phyloP scores from a whole-genome alignment of 2,329 filamentous ascomycete species.

The Xylariaceae sp. region DNA sequence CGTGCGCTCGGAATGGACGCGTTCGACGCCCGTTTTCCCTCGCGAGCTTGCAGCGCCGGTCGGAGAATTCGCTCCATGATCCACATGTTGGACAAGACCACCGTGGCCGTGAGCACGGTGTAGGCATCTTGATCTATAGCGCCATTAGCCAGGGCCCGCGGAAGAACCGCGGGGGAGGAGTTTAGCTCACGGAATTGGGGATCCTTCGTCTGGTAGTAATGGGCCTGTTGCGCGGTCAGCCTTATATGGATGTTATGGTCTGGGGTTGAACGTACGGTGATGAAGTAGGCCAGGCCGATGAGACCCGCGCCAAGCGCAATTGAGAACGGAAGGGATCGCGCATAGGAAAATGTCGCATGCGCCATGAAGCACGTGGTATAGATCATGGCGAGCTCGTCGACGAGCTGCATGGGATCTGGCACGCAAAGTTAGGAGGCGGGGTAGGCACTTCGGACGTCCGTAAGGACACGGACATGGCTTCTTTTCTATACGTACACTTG shows the following conservation, averaged over 20 bases:
- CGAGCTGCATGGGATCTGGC: constrained; percentile 54
- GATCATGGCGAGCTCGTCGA: constrained; percentile 56
- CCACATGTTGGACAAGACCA: constrained; percentile 69
- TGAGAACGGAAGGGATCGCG: constrained; percentile 47
- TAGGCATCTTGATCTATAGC: constrained; percentile 49
- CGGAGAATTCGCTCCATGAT: constrained; percentile 56
- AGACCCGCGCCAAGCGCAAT: constrained; percentile 53
- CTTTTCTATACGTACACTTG: constrained; percentile 42
- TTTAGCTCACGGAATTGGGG: constrained; percentile 70
- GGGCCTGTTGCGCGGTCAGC: constrained; percentile 31
- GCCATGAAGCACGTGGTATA: constrained; percentile 54
- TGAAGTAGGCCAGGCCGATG: constrained; percentile 54
- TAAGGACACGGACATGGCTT: neutral
- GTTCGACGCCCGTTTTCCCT: constrained; percentile 42
- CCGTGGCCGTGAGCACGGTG: constrained; percentile 62
- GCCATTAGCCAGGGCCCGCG: constrained; percentile 2
- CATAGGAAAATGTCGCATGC: constrained; percentile 68
- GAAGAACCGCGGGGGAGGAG: neutral
- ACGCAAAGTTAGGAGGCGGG: constrained; percentile 1
- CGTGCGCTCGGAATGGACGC: constrained; percentile 27
- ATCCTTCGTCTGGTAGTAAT: constrained; percentile 76
- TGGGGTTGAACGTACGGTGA: constrained; percentile 55
- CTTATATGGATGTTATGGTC: neutral
- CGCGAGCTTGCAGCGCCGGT: constrained; percentile 42
- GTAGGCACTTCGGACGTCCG: neutral